These are phyloP conservation scores for Rubus parviflorus DNA, from an alignment of 306 rosid genomes.

Conservation along the genomic window DNA sequence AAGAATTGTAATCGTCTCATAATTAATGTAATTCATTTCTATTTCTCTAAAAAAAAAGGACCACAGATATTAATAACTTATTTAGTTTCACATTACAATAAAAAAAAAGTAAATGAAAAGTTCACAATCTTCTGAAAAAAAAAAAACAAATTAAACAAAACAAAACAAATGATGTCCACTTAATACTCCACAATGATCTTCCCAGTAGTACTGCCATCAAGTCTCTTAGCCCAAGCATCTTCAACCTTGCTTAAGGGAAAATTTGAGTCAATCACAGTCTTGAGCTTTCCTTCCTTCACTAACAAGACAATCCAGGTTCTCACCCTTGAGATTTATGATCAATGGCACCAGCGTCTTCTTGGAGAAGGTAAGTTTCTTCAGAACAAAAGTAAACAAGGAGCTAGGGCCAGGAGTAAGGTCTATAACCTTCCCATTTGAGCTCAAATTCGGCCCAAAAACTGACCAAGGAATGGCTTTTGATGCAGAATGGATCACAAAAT, in stretches of 20 bases:
- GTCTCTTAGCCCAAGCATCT: constrained; percentile 73
- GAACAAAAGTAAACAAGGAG: constrained; percentile 32
- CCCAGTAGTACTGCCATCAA: constrained; percentile 64
- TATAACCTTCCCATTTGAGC: constrained; percentile 48
- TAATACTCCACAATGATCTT: constrained; percentile 58
- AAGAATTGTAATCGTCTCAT: too few species aligned
- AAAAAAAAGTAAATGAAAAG: not conserved
- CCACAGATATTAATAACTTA: too few species aligned
- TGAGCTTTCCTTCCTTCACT: constrained; percentile 63
- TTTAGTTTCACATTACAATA: not conserved
- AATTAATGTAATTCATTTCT: too few species aligned
- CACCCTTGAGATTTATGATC: constrained; percentile 31
- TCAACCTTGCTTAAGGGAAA: constrained; percentile 60
- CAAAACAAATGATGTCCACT: too few species aligned
- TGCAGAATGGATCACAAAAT: constrained; percentile 52
- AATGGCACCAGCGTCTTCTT: constrained; percentile 60
- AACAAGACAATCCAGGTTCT: constrained; percentile 45
- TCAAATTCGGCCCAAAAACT: constrained; percentile 51
- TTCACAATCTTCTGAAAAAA: not conserved
- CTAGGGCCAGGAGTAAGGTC: constrained; percentile 46
- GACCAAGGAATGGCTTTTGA: constrained; percentile 56
- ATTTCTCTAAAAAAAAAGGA: too few species aligned
- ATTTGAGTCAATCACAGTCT: constrained; percentile 53
- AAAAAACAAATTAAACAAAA: too few species aligned
- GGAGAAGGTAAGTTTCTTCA: constrained; percentile 62